Evolutionary conservation across 495 filamentous ascomycete species (phyloP).

Genomic region (Ramalina intermedia): DNA sequence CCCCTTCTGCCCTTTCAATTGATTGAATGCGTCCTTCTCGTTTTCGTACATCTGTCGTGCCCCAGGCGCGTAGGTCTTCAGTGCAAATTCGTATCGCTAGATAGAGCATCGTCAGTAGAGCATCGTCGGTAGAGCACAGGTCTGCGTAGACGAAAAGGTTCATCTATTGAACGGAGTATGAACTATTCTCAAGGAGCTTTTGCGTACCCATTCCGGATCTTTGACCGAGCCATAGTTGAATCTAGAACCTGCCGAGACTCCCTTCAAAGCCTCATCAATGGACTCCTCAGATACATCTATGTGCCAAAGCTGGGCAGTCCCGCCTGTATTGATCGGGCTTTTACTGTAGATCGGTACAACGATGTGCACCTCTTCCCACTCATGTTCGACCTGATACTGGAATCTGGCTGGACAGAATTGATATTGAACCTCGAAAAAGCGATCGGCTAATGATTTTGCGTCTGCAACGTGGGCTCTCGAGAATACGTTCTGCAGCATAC

Average conservation of each 20-base stretch:
- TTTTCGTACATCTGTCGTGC: conserved; percentile 14
- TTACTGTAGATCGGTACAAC: conserved; percentile 21
- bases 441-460: neutral
- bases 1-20: conserved; percentile 12
- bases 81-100: conserved; percentile 23
- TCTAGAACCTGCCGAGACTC: conserved; percentile 1
- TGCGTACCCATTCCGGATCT: neutral
- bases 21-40: conserved; percentile 21
- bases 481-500: neutral
- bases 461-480: neutral
- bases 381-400: conserved; percentile 9
- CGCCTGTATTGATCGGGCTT: conserved; percentile 18
- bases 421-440: conserved; percentile 10
- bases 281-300: conserved; percentile 21
- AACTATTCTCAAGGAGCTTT: too few relatives aligned
- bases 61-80: conserved; percentile 20
- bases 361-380: conserved; percentile 2
- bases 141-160: too few relatives aligned
- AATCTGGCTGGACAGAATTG: conserved; percentile 18
- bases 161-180: too few relatives aligned
- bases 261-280: conserved; percentile 10
- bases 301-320: conserved; percentile 21
- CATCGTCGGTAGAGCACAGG: too few relatives aligned
- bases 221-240: conserved; percentile 3
- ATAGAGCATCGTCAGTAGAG: too few relatives aligned